Evolutionary conservation across 2,329 filamentous ascomycete species (phyloP), one percentile per base, ranked within the genome.

Genomic region (Penicillium brasilianum): DNA sequence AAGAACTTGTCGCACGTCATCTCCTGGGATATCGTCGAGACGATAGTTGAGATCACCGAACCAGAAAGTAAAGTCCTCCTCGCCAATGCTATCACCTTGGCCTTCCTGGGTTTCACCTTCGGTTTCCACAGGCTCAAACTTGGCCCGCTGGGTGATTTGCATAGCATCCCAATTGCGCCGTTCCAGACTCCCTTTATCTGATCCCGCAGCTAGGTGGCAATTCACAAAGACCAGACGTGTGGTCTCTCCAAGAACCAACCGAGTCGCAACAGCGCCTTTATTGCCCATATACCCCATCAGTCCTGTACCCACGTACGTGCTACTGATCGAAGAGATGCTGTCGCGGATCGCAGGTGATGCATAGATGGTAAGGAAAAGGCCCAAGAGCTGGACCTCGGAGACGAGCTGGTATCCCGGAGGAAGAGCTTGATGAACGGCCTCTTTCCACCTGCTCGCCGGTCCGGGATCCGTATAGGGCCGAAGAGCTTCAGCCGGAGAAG

Each of bases 11-110:
- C 94, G 86, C 50, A 99, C 95, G 74, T 99, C 95, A 39, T 95
- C 90, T 0, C 93, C 93, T 0, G 94, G 91, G 52, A 98, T 85
- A 48, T 90, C 91, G 54, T 96, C 92, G 0, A 99, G 83, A 34
- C 95, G 87, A 73, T 97, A 99, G 74, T 99, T 99, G 44, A 99
- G 83, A 75, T 99, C 95, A 7, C 95, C 95, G 71, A 97, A 91
- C 92, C 94, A 98, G 72, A 99, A 97, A 0, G 89, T 88, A 78
- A 97, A 93, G 72, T 99, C 95, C 66, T 96, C 94, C 41, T 96
- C 91, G 0, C 92, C 93, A 65, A 99, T 89, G 37, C 82, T 85
- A 55, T 90, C 87, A 25, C 61, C 66, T 14, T 68, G 60, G 0
- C 83, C 80, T 22, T 89, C 86, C n/a, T 88, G 87, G 39, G 77